Conservation (phyloP, 768 basidiomycete species). For the Phylloporus scabripes region DNA sequence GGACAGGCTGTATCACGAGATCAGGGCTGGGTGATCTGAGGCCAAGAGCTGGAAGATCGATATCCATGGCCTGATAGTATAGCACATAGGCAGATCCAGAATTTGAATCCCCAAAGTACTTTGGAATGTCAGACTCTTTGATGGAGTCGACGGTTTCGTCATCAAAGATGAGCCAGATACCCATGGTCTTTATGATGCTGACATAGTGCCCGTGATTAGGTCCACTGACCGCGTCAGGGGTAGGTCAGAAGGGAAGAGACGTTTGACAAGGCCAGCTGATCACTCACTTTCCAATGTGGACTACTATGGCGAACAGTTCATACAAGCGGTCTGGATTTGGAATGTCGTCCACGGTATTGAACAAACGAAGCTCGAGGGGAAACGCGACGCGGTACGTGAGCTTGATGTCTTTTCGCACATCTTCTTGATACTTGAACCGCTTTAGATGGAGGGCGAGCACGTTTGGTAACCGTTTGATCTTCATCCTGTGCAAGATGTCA, state of each 20-base stretch:
- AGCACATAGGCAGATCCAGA: slow-evolving; percentile 92
- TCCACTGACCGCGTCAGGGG: slow-evolving; percentile 49
- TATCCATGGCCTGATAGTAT: slow-evolving; percentile 92
- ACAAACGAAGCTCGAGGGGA: slow-evolving; percentile 88
- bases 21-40: slow-evolving; percentile 37
- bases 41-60: slow-evolving; percentile 70
- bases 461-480: slow-evolving; percentile 95
- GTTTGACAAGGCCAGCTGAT: slow-evolving; percentile 10
- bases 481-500: slow-evolving; percentile 64
- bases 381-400: slow-evolving; percentile 96
- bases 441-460: slow-evolving; percentile 94
- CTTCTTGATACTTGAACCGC: slow-evolving; percentile 98
- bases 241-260: slow-evolving; percentile 9
- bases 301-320: slow-evolving; percentile 92
- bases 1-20: slow-evolving; percentile 14
- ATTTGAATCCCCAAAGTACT: slow-evolving; percentile 90
- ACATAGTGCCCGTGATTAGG: slow-evolving; percentile 99
- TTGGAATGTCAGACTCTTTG: slow-evolving; percentile 82
- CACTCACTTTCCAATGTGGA: slow-evolving; percentile 98
- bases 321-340: slow-evolving; percentile 90
- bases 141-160: slow-evolving; percentile 90
- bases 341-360: slow-evolving; percentile 94
- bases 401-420: slow-evolving; percentile 86
- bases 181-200: slow-evolving; percentile 83
- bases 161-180: slow-evolving; percentile 89